Percentiles rank a stretch among this genome's conserved stretches.
phyloP scores from a whole-genome alignment of 1,139 yeast species.

The Blastobotrys malaysiensis region DNA sequence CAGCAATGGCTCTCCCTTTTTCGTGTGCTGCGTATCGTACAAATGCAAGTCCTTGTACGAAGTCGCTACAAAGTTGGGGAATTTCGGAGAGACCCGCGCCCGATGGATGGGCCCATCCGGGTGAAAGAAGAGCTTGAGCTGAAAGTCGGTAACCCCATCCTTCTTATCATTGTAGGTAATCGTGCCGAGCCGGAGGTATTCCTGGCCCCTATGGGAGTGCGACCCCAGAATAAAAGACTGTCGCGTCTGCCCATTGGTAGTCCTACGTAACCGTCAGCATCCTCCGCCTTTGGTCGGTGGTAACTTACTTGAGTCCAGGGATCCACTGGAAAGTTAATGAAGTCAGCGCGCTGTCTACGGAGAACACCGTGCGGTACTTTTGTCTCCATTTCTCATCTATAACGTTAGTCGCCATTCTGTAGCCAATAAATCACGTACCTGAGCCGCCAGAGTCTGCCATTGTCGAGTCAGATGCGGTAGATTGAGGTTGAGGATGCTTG shows the following conservation, averaged over 20 bases:
- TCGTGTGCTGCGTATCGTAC: conserved; percentile 1
- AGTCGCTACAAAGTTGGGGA: conserved; percentile 6
- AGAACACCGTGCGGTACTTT: conserved; percentile 3
- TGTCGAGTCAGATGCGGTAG: not conserved
- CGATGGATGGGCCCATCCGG: conserved; percentile 2
- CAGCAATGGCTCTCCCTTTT: conserved; percentile 9
- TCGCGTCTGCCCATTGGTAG: not conserved
- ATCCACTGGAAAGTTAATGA: conserved; percentile 12
- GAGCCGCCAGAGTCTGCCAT: not conserved
- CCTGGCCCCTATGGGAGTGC: not conserved
- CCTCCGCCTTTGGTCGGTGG: too few relatives aligned
- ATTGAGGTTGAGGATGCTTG: not conserved
- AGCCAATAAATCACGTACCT: not conserved
- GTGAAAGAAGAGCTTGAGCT: conserved; percentile 4
- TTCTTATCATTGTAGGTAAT: conserved; percentile 11
- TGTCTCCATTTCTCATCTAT: not conserved
- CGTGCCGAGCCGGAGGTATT: conserved; percentile 5
- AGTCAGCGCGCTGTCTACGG: not conserved
- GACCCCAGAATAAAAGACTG: not conserved
- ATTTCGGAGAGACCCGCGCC: conserved; percentile 3
- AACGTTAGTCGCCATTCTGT: not conserved
- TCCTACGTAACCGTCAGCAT: not conserved
- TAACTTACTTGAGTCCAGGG: not conserved
- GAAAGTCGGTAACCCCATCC: conserved; percentile 16
- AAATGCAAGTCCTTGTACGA: conserved; percentile 1